Evolutionary conservation across 2,329 filamentous ascomycete species (phyloP), one percentile per base, ranked within the genome.

Genomic region (Penicillium sp.): DNA sequence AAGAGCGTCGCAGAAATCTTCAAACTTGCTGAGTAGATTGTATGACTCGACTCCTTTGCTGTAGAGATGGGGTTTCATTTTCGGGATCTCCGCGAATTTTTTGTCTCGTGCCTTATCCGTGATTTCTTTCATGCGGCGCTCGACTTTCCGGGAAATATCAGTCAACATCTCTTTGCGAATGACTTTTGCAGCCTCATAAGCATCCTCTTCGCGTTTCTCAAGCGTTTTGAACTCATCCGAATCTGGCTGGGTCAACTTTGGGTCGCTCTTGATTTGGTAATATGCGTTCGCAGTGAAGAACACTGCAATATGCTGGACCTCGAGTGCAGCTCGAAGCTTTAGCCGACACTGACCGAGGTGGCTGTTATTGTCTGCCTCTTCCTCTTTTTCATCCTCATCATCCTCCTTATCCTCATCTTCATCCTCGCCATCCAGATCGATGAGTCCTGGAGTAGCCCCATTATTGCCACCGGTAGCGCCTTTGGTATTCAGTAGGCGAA

Each of bases 211-310:
- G 7, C 86, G 77, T 63, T 83, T 84, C 66, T 96, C 90, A 3
- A 93, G 76, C 0, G 76, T 74, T 51, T 81, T 77, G 66, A 87
- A 92, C 17, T 88, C 83, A 1, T 87, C 85, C 0, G 89, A 90
- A 6, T 86, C 85, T 1, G 87, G 85, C 23, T 78, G 70, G 0
- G 87, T 91, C 65, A 88, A 77, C 1, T 83, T 79, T 44, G 83
- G 73, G 55, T 93, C 85, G 0, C 85, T 84, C 69, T 93, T 94
- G 60, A 96, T 89, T 68, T 96, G 91, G 69, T 87, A 97, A 64
- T 88, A 87, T 0, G 87, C 89, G 65, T 92, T 96, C 15, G 88
- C 91, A 27, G 88, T 88, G 69, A 96, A 96, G 76, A 97, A 97
- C 0, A 86, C 81, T 31, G 89, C 91, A 63, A 88, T 86, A 71